These are phyloP conservation scores for Arxiozyma bovina DNA, from an alignment of 1,139 yeast genomes.

Conservation along the genomic window DNA sequence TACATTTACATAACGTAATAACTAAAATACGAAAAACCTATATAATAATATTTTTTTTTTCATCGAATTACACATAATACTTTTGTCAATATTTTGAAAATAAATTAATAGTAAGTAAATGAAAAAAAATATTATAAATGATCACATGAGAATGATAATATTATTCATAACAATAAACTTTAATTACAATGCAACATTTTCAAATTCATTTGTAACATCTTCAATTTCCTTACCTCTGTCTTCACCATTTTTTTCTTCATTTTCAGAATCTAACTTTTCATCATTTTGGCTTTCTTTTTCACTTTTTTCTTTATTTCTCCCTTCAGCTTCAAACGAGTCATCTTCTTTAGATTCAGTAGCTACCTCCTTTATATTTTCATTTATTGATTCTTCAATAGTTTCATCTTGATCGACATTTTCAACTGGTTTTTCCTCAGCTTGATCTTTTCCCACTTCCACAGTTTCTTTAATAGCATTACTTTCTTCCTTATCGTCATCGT, in stretches of 20 bases:
- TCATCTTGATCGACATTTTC: slow-evolving; percentile 5
- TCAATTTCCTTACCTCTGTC: slow-evolving; percentile 1
- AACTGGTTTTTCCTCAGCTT: slow-evolving; percentile 4
- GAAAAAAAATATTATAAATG: background rate
- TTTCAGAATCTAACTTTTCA: slow-evolving; percentile 3
- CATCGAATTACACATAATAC: no score
- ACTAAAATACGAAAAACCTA: no score
- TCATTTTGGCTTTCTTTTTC: slow-evolving; percentile 12
- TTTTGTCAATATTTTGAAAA: background rate
- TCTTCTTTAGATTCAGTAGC: slow-evolving; percentile 1
- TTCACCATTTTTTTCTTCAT: background rate
- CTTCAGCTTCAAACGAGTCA: slow-evolving; percentile 1
- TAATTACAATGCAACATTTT: slow-evolving; percentile 23
- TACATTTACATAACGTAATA: background rate
- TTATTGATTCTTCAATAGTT: slow-evolving; percentile 1
- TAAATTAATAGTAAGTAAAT: background rate
- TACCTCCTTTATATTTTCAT: slow-evolving; percentile 1
- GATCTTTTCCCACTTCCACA: background rate
- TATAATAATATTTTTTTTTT: no score
- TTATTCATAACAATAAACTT: slow-evolving; percentile 10
- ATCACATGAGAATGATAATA: background rate
- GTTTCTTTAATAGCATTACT: background rate
- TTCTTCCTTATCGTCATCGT: slow-evolving; percentile 2
- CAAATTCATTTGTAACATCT: slow-evolving; percentile 19
- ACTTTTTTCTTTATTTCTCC: slow-evolving; percentile 3